Evolutionary conservation across 805 yeast genomes (phyloP), one percentile per base, ranked within the genome.

Genomic region (Kazachstania psychrophila): DNA sequence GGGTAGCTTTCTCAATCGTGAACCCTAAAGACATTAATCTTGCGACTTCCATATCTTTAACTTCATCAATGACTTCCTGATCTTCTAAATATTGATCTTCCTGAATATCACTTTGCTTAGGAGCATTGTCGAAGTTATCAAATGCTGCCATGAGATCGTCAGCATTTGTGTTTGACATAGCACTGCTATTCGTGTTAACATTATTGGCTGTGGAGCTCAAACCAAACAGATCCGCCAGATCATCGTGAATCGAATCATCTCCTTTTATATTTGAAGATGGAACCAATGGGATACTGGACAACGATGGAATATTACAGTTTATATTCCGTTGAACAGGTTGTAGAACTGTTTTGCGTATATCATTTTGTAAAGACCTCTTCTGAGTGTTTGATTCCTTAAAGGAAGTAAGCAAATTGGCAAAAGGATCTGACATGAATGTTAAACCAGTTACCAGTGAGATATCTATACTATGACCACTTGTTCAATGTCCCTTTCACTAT

Each of bases 401-500:
- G 7, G 61, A 50, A 20, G 53, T 48, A 37, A 69, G 49, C 19
- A 69, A 52, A 42, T 64, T 61, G 2, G 73, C 72, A 61, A 69
- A 69, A 16, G 68, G 58, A 44, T 68, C 73, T n/a, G 49, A 30
- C 52, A 48, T 48, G 4, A 12, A 17, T 10, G 6, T 12, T 23
- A 23, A 12, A 23, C 12, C 8, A 8, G 24, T 9, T 8, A 25
- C 28, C 16, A 33, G 5, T 5, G 12, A 24, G 16, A 22, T 7
- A 17, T 16, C 24, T 27, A 23, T 16, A 24, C 27, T 23, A 33
- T 7, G 30, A 18, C 18, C 13, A 18, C 26, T 15, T n/a, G n/a
- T n/a, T n/a, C n/a, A n/a, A n/a, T n/a, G n/a, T n/a, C n/a, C n/a
- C n/a, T n/a, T n/a, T n/a, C n/a, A n/a, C n/a, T n/a, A n/a, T n/a